Conservation (phyloP, 1,284 basidiomycete species). For the Papiliotrema flavescens region DNA sequence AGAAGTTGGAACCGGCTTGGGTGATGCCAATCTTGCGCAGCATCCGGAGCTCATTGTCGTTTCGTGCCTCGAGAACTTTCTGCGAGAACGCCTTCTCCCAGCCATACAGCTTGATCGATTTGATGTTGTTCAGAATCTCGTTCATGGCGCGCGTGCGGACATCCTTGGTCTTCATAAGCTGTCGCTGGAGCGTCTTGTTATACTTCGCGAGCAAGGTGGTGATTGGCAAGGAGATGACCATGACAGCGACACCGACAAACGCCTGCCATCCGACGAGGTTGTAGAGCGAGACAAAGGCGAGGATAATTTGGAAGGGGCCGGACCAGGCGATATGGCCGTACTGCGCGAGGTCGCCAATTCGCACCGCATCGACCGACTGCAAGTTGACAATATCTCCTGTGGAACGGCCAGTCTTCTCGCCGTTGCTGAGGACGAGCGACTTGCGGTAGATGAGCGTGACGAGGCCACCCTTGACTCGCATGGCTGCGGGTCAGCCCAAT, state of each 20-base stretch:
- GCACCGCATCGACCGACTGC: slow-evolving; percentile 76
- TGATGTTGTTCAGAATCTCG: slow-evolving; percentile 77
- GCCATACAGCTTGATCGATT: slow-evolving; percentile 59
- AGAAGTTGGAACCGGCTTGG: slow-evolving; percentile 46
- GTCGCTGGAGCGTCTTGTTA: slow-evolving; percentile 74
- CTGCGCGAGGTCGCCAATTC: slow-evolving; percentile 81
- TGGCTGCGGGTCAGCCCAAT: slow-evolving; percentile 58
- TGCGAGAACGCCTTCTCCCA: slow-evolving; percentile 79
- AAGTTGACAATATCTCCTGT: slow-evolving; percentile 92
- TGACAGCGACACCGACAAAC: slow-evolving; percentile 87
- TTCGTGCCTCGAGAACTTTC: slow-evolving; percentile 69
- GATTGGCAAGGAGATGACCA: slow-evolving; percentile 73
- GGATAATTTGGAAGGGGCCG: slow-evolving; percentile 60
- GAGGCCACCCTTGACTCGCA: slow-evolving; percentile 85
- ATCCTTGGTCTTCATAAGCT: slow-evolving; percentile 86
- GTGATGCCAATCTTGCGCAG: slow-evolving; percentile 74
- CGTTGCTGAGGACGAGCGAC: slow-evolving; percentile 76
- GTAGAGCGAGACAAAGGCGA: slow-evolving; percentile 88
- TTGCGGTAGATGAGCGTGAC: slow-evolving; percentile 84
- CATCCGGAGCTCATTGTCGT: slow-evolving; percentile 77
- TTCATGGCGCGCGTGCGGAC: slow-evolving; percentile 54
- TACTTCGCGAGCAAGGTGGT: slow-evolving; percentile 72
- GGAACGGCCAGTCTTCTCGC: slow-evolving; percentile 67
- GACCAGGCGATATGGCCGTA: slow-evolving; percentile 59
- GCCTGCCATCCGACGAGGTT: slow-evolving; percentile 85